Evolutionary conservation across 768 basidiomycete species (phyloP), one percentile per base, ranked within the genome.

Genomic region (Trametes gibbosa): DNA sequence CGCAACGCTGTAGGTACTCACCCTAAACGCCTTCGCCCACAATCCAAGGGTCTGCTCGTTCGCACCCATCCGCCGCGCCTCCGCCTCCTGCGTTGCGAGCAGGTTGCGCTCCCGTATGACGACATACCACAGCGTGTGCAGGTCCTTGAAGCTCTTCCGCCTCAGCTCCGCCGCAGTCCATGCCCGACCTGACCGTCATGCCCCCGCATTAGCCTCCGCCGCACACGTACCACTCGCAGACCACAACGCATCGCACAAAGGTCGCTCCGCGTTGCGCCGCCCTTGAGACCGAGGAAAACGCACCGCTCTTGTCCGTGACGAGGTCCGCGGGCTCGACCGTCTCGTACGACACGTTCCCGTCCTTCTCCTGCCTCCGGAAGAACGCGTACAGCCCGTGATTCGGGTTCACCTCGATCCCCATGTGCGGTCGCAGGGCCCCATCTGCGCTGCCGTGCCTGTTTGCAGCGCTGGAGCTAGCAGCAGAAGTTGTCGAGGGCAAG

Each of bases 91-190:
- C 9, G 95, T 92, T 10, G 90, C 89, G 56, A 98, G 79, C 25
- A 96, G 77, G 74, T 98, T 99, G 3, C 90, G 83, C 73, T 99
- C 97, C 63, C 92, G 80, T 46, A 94, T 68, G 24, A 93, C 76
- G 48, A 98, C 80, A 71, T 96, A 98, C 96, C 97, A 99, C 37
- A 99, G 79, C 9, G 86, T 90, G 72, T 99, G 97, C 62, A 99
- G 76, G 69, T 98, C 95, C 59, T 84, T 82, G 78, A 98, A 98
- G 63, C 85, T 90, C 74, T 98, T 98, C 53, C 87, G 78, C 37
- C 97, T 82, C 46, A 99, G 80, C 68, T 98, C 97, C 10, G 83
- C 79, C 7, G 94, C 87, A 53, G 76, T 81, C 95, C 95, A 98
- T 24, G 90, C 78, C 52, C 96, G 84, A 40, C 95, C 96, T 58